Percentiles rank a stretch among this genome's conserved stretches.
Evolutionary conservation across 2,329 filamentous ascomycete species (phyloP).

Genomic region (Chaetomiaceae sp.): DNA sequence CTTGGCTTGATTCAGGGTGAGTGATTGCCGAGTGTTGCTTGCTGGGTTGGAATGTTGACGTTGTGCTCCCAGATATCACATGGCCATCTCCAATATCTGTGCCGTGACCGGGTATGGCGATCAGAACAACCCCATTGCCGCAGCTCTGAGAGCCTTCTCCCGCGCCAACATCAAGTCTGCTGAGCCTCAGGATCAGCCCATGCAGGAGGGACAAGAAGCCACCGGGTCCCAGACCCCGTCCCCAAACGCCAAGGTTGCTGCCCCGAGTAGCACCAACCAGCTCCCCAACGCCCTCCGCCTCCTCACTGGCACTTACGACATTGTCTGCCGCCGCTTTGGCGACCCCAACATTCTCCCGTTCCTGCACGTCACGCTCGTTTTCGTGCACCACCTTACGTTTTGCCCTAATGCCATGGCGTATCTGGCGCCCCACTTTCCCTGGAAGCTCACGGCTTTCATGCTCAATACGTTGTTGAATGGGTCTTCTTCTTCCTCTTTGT

Average conservation of each 20-base stretch:
- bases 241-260: background rate
- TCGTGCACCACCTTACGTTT: constrained; percentile 46
- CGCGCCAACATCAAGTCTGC: constrained; percentile 12
- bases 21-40: constrained; percentile 12
- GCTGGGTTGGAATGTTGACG: background rate
- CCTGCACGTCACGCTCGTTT: constrained; percentile 58
- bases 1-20: constrained; percentile 48
- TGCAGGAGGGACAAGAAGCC: constrained; percentile 11
- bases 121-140: constrained; percentile 45
- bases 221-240: background rate
- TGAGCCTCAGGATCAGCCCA: constrained; percentile 22
- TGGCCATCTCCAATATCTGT: constrained; percentile 54
- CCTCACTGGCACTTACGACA: constrained; percentile 39
- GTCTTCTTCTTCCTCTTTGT: constrained; percentile 5
- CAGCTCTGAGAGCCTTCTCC: constrained; percentile 36
- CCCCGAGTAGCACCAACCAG: constrained; percentile 24
- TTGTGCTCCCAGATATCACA: constrained; percentile 38
- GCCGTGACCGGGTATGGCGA: constrained; percentile 50
- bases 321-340: constrained; percentile 48
- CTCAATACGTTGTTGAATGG: constrained; percentile 34
- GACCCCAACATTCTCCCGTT: constrained; percentile 59
- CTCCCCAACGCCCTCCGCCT: constrained; percentile 33
- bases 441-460: constrained; percentile 35
- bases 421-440: constrained; percentile 39
- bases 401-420: constrained; percentile 40